Evolutionary conservation across 805 yeast genomes (phyloP).

Genomic region (Metschnikowia chrysomelidarum): DNA sequence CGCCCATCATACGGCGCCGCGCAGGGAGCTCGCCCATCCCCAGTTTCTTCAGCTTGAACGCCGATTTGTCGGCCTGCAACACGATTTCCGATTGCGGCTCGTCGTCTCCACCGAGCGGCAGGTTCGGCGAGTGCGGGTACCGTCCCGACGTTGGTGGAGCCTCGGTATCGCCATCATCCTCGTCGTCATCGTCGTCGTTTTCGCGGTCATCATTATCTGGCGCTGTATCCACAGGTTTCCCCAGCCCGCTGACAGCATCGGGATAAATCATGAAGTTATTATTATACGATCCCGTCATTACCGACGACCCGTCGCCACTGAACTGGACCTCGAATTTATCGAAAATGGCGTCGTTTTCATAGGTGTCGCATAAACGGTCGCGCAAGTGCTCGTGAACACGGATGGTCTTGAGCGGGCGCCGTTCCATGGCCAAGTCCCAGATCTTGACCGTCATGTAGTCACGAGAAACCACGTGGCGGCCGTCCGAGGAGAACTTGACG

Average conservation of each 20-base stretch:
- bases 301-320: constrained; percentile 85
- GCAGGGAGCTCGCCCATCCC: constrained; percentile 36
- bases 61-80: constrained; percentile 96
- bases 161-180: constrained; percentile 26
- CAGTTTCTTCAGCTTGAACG: constrained; percentile 78
- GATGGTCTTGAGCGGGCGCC: constrained; percentile 89
- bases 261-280: constrained; percentile 97
- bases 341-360: constrained; percentile 97
- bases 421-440: constrained; percentile 98
- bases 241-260: constrained; percentile 51
- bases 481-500: constrained; percentile 87
- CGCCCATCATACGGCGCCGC: constrained; percentile 51
- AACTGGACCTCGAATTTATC: constrained; percentile 97
- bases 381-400: constrained; percentile 94
- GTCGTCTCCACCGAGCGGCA: constrained; percentile 28
- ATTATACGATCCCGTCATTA: constrained; percentile 97
- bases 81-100: constrained; percentile 59
- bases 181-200: constrained; percentile 33
- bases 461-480: constrained; percentile 92
- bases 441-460: constrained; percentile 97
- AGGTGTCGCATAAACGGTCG: constrained; percentile 92
- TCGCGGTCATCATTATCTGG: constrained; percentile 39
- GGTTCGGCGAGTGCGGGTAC: constrained; percentile 34
- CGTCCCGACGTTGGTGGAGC: constrained; percentile 26
- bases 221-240: background rate